Evolutionary conservation across 371 early-diverging fungal genomes (phyloP).

Genomic region (Catenaria anguillulae): DNA sequence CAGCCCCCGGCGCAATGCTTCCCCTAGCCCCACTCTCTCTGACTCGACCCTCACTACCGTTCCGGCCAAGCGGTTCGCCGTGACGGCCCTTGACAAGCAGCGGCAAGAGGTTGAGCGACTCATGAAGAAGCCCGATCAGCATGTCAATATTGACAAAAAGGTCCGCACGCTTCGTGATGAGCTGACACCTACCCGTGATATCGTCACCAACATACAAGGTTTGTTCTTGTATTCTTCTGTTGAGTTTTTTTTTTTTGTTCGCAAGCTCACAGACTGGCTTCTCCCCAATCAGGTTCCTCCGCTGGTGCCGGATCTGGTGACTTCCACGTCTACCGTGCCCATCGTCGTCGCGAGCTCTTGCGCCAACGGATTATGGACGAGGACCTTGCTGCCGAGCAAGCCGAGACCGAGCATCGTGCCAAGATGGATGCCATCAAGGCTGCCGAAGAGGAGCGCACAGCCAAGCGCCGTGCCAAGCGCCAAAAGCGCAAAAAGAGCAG

Average conservation of each 20-base stretch:
- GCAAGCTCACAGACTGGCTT: constrained; percentile 33
- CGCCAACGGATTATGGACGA: constrained; percentile 63
- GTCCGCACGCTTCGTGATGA: background rate
- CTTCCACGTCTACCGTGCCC: constrained; percentile 83
- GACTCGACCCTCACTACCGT: no score
- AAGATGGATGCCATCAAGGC: constrained; percentile 37
- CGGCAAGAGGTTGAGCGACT: background rate
- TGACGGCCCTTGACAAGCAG: background rate
- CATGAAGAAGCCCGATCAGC: background rate
- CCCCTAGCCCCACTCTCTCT: no score
- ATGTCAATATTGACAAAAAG: background rate
- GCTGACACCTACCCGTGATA: background rate
- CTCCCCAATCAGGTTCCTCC: no score
- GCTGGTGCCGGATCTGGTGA: constrained; percentile 95
- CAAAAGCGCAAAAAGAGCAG: constrained; percentile 41
- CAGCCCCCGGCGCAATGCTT: no score
- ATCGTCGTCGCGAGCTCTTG: constrained; percentile 71
- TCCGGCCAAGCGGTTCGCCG: background rate
- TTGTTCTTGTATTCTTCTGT: no score
- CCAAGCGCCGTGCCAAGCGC: constrained; percentile 70
- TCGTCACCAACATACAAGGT: background rate
- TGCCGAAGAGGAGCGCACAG: constrained; percentile 62
- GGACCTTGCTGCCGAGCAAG: constrained; percentile 31
- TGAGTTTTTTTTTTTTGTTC: no score
- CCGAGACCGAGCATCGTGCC: constrained; percentile 35